A percentile compares a stretch with the other conserved stretches of the same genome.
phyloP scores from a whole-genome alignment of 805 yeast genomes.

The Nakazawaea peltata region DNA sequence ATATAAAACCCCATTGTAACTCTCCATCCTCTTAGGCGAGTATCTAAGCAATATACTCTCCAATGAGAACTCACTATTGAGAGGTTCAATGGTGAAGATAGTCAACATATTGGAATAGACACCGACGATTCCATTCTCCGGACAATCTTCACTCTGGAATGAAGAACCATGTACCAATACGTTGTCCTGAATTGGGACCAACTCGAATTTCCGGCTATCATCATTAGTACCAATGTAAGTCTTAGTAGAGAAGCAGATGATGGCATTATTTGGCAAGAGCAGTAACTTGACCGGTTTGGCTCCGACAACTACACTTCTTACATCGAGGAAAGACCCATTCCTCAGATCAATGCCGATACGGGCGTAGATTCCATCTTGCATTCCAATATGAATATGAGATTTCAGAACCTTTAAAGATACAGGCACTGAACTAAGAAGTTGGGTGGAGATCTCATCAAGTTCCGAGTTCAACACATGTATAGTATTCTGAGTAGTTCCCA shows the following conservation, averaged over 20 bases:
- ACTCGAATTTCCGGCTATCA: conserved; percentile 30
- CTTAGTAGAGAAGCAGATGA: conserved; percentile 44
- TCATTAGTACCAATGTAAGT: conserved; percentile 37
- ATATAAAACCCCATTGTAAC: conserved; percentile 22
- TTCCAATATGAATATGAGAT: conserved; percentile 62
- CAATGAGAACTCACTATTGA: conserved; percentile 22
- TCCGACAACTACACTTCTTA: conserved; percentile 69
- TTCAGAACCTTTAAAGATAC: conserved; percentile 22
- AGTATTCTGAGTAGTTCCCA: conserved; percentile 66
- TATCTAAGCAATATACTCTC: conserved; percentile 37
- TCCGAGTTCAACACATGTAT: conserved; percentile 60
- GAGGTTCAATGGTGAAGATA: conserved; percentile 46
- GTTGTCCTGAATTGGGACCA: conserved; percentile 39
- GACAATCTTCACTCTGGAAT: conserved; percentile 56
- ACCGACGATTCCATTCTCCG: conserved; percentile 55
- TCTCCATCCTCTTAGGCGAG: conserved; percentile 39
- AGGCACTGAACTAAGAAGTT: conserved; percentile 53
- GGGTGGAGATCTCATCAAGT: conserved; percentile 54
- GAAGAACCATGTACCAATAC: conserved; percentile 38
- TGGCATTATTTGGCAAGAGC: conserved; percentile 22
- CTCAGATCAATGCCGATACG: conserved; percentile 46
- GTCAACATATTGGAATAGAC: conserved; percentile 41
- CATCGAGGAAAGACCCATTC: conserved; percentile 56
- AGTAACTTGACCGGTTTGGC: conserved; percentile 50
- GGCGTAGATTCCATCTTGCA: conserved; percentile 77